These are phyloP conservation scores for Vaccinium vitisidaea DNA, from an alignment of 148 eudicot species.

Conservation along the genomic window DNA sequence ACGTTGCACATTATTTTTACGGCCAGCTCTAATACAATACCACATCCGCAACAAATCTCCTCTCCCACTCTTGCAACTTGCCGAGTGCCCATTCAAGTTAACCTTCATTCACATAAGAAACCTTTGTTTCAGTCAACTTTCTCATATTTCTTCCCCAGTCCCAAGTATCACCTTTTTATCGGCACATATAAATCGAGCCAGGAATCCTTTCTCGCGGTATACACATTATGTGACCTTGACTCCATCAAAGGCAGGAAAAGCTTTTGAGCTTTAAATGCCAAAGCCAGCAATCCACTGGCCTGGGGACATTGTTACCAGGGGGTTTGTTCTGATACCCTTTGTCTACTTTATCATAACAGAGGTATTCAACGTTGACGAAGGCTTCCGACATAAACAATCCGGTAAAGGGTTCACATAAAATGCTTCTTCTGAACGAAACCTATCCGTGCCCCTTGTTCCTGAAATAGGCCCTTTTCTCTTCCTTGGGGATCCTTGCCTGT, in stretches of 20 bases:
- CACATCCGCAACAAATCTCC: not conserved
- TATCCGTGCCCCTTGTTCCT: constrained; percentile 91
- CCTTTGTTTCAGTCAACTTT: not conserved
- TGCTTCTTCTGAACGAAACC: constrained; percentile 90
- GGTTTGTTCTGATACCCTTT: constrained; percentile 2
- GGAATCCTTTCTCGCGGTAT: not conserved
- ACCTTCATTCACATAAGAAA: not conserved
- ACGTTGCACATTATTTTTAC: not conserved
- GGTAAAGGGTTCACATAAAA: constrained; percentile 95
- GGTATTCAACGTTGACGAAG: constrained; percentile 17
- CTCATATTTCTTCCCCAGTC: not conserved
- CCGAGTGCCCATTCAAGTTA: not conserved
- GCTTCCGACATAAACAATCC: constrained; percentile 77
- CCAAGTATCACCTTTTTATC: not conserved
- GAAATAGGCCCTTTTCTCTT: constrained; percentile 86
- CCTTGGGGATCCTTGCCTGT: constrained; percentile 93
- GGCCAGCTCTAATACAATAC: not conserved
- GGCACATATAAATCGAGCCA: not conserved
- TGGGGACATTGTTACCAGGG: not conserved
- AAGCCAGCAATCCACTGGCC: not conserved
- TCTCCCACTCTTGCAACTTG: not conserved
- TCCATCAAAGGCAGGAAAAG: not conserved
- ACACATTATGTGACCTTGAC: not conserved
- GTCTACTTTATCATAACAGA: constrained; percentile 29
- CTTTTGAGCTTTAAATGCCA: not conserved